A percentile compares a stretch with the other conserved stretches of the same genome.
phyloP scores from a whole-genome alignment of 495 filamentous ascomycete genomes.

The Collariella sp. region DNA sequence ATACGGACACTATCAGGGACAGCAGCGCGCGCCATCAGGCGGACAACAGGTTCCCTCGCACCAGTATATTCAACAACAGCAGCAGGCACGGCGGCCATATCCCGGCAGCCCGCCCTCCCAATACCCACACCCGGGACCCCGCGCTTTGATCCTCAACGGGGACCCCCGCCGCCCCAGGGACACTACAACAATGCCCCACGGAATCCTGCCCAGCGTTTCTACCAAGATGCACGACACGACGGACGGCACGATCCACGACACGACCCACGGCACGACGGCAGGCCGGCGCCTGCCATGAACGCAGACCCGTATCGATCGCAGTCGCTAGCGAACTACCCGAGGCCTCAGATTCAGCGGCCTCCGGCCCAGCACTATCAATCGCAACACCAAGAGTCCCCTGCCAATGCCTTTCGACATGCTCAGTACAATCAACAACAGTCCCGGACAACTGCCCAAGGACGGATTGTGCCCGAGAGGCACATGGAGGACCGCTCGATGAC shows the following conservation, averaged over 20 bases:
- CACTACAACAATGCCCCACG: slow-evolving; percentile 46
- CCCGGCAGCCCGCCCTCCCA: slow-evolving; percentile 38
- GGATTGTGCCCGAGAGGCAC: slow-evolving; percentile 81
- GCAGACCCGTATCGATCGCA: slow-evolving; percentile 80
- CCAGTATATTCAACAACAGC: slow-evolving; percentile 33
- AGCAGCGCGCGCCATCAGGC: slow-evolving; percentile 41
- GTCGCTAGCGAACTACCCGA: slow-evolving; percentile 70
- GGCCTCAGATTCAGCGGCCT: slow-evolving; percentile 45
- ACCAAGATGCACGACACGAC: slow-evolving; percentile 33
- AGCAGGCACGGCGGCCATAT: slow-evolving; percentile 40
- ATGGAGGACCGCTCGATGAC: slow-evolving; percentile 88
- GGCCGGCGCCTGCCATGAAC: slow-evolving; percentile 63
- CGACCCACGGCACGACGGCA: slow-evolving; percentile 21
- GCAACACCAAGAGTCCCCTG: slow-evolving; percentile 54
- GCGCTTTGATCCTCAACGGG: slow-evolving; percentile 16
- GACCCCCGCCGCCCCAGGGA: slow-evolving; percentile 38
- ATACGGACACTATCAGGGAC: slow-evolving; percentile 48
- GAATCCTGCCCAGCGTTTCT: slow-evolving; percentile 46
- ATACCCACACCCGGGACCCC: slow-evolving; percentile 5
- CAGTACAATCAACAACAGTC: slow-evolving; percentile 54
- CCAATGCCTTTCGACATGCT: slow-evolving; percentile 66
- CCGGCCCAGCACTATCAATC: slow-evolving; percentile 60
- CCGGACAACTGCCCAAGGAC: slow-evolving; percentile 81
- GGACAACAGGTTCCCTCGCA: slow-evolving; percentile 35
- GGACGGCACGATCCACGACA: too few relatives aligned